Evolutionary conservation across 2,329 filamentous ascomycete genomes (phyloP), one percentile per base, ranked within the genome.

Genomic region (Diaporthe vaccinii): DNA sequence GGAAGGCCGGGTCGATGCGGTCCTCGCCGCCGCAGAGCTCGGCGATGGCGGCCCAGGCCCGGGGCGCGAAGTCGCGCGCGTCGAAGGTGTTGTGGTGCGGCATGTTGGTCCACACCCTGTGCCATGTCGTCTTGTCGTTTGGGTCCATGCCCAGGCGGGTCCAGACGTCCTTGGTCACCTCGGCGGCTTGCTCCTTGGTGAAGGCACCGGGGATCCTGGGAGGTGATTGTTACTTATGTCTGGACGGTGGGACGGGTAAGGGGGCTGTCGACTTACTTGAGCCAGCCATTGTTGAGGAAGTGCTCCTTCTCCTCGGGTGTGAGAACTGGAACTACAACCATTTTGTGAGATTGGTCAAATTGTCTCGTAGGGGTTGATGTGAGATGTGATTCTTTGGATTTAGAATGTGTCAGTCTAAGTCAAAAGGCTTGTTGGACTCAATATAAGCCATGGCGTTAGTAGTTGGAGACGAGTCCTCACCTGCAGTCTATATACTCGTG

Each of bases 31-130:
- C 92, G 74, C 92, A 89, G 14, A 94, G 87, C 81, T 92, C 89
- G 81, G 89, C 91, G 76, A 94, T 93, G 25, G 91, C 91, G 0
- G 86, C 84, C 92, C 92, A 94, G 3, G 91, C 92, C 76, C 89
- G 89, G 0, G 93, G 92, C 0, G 92, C 90, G 78, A 94, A 91
- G 0, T 84, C 83, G 1, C 86, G 83, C 57, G 89, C 87, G 74
- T 87, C 83, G 75, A 92, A 90, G 44, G 83, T 81, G n/a, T 84
- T 85, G 82, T 92, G 91, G 36, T 83, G 84, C 0, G 91, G 91
- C 92, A 94, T 93, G 84, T 93, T 91, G 73, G 86, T 90, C 61
- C 90, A 87, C 78, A 90, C 87, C 2, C 84, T 84, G n/a, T 85
- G 87, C 92, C 93, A 94, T 44, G 92, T 94, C 2, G 87, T 86